Evolutionary conservation across 305 asterid species (phyloP), one percentile per base, ranked within the genome.

Genomic region (Galium porrigens): DNA sequence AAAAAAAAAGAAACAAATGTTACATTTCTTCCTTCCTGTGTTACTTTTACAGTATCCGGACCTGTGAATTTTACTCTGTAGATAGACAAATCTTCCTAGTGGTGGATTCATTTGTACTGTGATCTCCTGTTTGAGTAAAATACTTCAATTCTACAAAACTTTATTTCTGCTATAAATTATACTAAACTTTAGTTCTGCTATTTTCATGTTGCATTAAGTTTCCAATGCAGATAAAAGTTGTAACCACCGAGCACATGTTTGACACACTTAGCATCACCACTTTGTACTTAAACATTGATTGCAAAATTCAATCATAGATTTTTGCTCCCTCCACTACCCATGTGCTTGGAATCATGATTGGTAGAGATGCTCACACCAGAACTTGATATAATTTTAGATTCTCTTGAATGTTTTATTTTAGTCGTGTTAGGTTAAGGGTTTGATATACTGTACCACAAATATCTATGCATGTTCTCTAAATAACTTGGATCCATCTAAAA

Each of bases 101-200:
- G 68, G 51, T 46, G 68, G 55, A 33, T 49, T 44, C 53, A 61
- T 61, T 61, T 68, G 72, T 61, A 61, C n/a, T n/a, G 80, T 73
- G 63, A 69, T 73, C 67, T 44, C 70, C 30, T 22, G 30, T 68
- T 73, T 70, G 72, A 72, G 72, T 73, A 74, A 72, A 69, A 53
- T 55, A 27, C 30, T 27, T 27, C 30, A 27, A 27, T 27, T 27
- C 30, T 27, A 27, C 30, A 27, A 27, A 27, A 27, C 30, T 27
- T 1, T 27, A 2, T 0, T 27, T 27, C 30, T 27, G 30, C 30
- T 27, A 71, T 78, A 72, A 78, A 71, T 37, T 83, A 89, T 83
- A 83, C 77, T 80, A 77, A 76, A 67, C n/a, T n/a, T n/a, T n/a
- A n/a, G n/a, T n/a, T n/a, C n/a, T n/a, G n/a, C n/a, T n/a, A n/a